Conservation (phyloP, 768 basidiomycete genomes). For the Mycena amicta region DNA sequence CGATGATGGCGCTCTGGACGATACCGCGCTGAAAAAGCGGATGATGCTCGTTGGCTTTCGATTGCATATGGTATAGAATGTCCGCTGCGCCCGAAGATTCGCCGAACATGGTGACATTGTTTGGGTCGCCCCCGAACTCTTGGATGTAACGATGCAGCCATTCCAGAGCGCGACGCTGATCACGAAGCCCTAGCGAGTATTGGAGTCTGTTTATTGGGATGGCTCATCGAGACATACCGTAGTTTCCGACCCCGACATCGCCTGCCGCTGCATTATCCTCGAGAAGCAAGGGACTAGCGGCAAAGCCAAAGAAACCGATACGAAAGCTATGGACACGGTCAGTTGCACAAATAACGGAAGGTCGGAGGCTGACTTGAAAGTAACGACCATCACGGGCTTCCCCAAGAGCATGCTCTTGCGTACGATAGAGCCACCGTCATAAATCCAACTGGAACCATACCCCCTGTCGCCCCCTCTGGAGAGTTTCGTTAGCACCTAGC, state of each 20-base stretch:
- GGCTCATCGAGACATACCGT: slow-evolving; percentile 49
- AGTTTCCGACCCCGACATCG: slow-evolving; percentile 77
- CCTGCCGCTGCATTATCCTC: slow-evolving; percentile 69
- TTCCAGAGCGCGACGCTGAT: slow-evolving; percentile 65
- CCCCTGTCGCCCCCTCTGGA: slow-evolving; percentile 71
- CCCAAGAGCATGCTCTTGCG: slow-evolving; percentile 61
- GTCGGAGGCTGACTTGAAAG: slow-evolving; percentile 63
- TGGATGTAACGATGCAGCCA: slow-evolving; percentile 63
- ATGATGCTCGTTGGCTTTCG: slow-evolving; percentile 55
- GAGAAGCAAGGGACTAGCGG: slow-evolving; percentile 63
- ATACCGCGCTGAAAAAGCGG: slow-evolving; percentile 77
- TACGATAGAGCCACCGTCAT: slow-evolving; percentile 73
- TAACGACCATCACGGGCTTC: slow-evolving; percentile 72
- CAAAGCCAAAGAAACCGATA: slow-evolving; percentile 75
- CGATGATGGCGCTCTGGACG: slow-evolving; percentile 70
- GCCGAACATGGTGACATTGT: slow-evolving; percentile 57
- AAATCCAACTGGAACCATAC: slow-evolving; percentile 76
- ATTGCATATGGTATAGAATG: slow-evolving; percentile 65
- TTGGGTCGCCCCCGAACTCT: slow-evolving; percentile 70
- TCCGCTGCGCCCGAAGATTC: slow-evolving; percentile 57
- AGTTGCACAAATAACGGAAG: slow-evolving; percentile 6
- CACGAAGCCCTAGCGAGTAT: slow-evolving; percentile 51
- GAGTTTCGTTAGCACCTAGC: slow-evolving; percentile 13
- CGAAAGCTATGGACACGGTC: slow-evolving; percentile 56
- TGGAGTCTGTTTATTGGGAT: slow-evolving; percentile 9